A percentile compares a stretch with the other conserved stretches of the same genome.
phyloP scores from a whole-genome alignment of 768 basidiomycete genomes.

The Coprinopsis sp. region DNA sequence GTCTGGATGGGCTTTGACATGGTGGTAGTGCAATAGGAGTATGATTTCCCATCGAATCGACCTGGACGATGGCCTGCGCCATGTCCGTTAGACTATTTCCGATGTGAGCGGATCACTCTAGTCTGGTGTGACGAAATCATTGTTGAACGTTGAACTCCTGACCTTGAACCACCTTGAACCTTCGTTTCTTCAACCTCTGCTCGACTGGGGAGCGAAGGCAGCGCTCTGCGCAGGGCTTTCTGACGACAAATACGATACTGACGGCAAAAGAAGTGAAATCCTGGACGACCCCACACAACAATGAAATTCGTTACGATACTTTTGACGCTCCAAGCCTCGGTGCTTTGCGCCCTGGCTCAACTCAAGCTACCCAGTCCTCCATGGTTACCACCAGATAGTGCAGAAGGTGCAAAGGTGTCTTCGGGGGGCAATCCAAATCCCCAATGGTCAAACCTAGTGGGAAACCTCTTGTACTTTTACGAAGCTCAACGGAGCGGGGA shows the following conservation, averaged over 20 bases:
- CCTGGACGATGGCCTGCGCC: neutral
- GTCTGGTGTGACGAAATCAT: neutral
- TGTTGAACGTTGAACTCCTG: too few species aligned
- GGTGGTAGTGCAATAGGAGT: neutral
- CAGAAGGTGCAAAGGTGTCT: conserved; percentile 51
- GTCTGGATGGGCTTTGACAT: conserved; percentile 54
- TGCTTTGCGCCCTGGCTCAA: conserved; percentile 41
- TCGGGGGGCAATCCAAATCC: conserved; percentile 50
- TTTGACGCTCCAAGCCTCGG: conserved; percentile 19
- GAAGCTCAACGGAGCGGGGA: conserved; percentile 86
- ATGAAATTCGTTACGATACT: conserved; percentile 15
- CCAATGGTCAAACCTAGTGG: conserved; percentile 81
- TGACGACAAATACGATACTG: conserved; percentile 4
- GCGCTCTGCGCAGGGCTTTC: neutral
- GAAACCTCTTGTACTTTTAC: conserved; percentile 82
- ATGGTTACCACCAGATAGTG: conserved; percentile 56
- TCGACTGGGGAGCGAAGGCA: too few species aligned
- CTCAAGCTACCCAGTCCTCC: conserved; percentile 60
- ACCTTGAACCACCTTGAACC: too few species aligned
- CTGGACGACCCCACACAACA: conserved; percentile 12
- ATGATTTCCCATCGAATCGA: too few species aligned
- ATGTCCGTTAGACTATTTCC: neutral
- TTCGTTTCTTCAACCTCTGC: too few species aligned
- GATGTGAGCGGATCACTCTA: too few species aligned
- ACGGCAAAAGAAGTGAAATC: conserved; percentile 2